Evolutionary conservation across 768 basidiomycete species (phyloP).

Genomic region (Kwoniella heveanensis): DNA sequence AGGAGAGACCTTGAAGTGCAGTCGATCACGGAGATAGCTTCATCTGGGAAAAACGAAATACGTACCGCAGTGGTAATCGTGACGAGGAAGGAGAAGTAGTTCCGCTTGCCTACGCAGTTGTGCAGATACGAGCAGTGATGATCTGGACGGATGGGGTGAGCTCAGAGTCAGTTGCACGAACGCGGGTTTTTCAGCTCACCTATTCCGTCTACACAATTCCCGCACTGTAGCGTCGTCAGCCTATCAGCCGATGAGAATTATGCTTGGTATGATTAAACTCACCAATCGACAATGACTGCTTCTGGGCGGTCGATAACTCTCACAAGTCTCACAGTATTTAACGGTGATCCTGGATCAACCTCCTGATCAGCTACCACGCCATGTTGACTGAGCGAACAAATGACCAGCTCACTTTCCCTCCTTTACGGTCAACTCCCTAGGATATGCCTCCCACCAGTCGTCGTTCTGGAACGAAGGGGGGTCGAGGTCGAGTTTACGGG

Average conservation of each 20-base stretch:
- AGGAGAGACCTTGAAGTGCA: no score
- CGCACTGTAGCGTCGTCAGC: conserved; percentile 64
- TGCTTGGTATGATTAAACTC: conserved; percentile 34
- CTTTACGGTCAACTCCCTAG: conserved; percentile 78
- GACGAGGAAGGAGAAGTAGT: conserved; percentile 90
- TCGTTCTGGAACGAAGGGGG: conserved; percentile 69
- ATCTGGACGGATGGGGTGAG: conserved; percentile 27
- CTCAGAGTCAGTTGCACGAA: conserved; percentile 60
- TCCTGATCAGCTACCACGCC: not conserved
- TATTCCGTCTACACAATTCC: conserved; percentile 95
- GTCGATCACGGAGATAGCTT: no score
- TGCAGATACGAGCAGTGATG: conserved; percentile 66
- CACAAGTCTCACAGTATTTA: conserved; percentile 92
- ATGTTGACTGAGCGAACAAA: conserved; percentile 63
- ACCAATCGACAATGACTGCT: conserved; percentile 96
- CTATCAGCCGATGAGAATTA: not conserved
- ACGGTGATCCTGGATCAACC: conserved; percentile 69
- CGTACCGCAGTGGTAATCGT: conserved; percentile 76
- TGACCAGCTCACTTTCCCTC: conserved; percentile 66
- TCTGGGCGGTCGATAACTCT: conserved; percentile 86
- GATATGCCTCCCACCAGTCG: conserved; percentile 63
- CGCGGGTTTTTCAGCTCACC: conserved; percentile 84
- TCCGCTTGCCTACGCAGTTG: conserved; percentile 91
- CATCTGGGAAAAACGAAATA: no score
- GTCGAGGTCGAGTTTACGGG: conserved; percentile 79